Conservation (phyloP, 768 basidiomycete genomes). For the Lactifluus hygrophoroides region DNA sequence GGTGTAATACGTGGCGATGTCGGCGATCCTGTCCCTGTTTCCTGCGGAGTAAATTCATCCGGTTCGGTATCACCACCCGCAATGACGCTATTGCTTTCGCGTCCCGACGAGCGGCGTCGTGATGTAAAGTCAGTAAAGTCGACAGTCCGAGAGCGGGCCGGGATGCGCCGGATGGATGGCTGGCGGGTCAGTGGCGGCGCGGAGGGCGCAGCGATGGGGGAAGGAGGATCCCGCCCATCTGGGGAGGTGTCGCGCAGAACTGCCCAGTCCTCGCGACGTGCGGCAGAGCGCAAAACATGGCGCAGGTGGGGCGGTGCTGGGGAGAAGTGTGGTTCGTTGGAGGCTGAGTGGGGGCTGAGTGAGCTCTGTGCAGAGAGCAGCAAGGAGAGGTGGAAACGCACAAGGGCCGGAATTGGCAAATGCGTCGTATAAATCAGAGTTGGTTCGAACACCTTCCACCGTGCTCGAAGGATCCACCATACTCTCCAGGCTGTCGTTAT, state of each 20-base stretch:
- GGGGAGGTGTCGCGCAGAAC: constrained; percentile 10
- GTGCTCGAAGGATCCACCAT: constrained; percentile 31
- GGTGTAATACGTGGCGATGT: constrained; percentile 1
- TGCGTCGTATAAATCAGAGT: constrained; percentile 58
- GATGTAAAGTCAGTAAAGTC: constrained; percentile 70
- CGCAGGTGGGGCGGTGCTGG: constrained; percentile 9
- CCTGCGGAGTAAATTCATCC: constrained; percentile 3
- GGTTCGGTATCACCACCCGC: constrained; percentile 10
- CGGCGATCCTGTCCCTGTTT: not conserved
- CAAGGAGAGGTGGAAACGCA: not conserved
- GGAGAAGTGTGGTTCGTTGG: constrained; percentile 2
- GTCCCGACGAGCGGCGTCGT: constrained; percentile 47
- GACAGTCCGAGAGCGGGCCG: constrained; percentile 41
- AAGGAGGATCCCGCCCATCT: constrained; percentile 13
- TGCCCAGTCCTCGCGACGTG: constrained; percentile 16
- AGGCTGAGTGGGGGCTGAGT: not conserved
- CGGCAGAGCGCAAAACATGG: constrained; percentile 1
- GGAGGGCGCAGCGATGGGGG: not conserved
- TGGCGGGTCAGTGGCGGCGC: constrained; percentile 41
- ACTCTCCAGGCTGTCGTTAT: constrained; percentile 53
- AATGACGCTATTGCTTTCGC: constrained; percentile 23
- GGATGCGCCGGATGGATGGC: constrained; percentile 48
- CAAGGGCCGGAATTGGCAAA: constrained; percentile 26
- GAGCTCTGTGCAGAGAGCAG: not conserved
- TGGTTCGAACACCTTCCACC: constrained; percentile 49